Percentiles rank a stretch among this genome's conserved stretches.
phyloP scores from a whole-genome alignment of 106 monocot species.

The Ottelia alismoides region DNA sequence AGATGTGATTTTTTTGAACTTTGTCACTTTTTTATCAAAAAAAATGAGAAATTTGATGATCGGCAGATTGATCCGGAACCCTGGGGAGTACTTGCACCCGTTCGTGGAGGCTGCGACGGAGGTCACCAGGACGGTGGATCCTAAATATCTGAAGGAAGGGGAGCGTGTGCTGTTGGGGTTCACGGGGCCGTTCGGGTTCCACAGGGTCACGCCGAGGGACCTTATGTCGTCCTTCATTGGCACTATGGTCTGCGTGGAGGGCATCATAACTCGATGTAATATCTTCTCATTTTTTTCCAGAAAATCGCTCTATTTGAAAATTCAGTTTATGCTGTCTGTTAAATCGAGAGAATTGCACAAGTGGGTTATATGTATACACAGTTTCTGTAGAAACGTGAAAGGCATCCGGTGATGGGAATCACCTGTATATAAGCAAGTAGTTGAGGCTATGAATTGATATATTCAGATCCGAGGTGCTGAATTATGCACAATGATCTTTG shows the following conservation, averaged over 20 bases:
- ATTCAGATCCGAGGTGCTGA: no score
- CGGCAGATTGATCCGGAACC: conserved; percentile 74
- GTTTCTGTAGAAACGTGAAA: neutral
- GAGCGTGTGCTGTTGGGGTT: conserved; percentile 79
- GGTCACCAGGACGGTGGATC: conserved; percentile 43
- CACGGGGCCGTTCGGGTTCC: conserved; percentile 81
- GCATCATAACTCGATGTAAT: conserved; percentile 96
- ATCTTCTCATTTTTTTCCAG: neutral
- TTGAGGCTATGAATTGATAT: no score
- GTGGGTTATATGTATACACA: no score
- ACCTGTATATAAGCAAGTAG: no score
- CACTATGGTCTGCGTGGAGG: conserved; percentile 92
- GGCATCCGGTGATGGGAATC: no score
- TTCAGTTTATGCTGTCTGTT: neutral
- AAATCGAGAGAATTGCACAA: no score
- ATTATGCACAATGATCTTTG: no score
- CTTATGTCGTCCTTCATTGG: conserved; percentile 99
- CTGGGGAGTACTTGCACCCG: conserved; percentile 70
- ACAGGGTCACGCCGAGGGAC: conserved; percentile 89
- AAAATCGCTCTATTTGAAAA: no score
- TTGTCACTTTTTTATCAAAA: neutral
- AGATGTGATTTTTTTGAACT: neutral
- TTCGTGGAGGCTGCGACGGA: conserved; percentile 82
- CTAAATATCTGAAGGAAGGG: conserved; percentile 77
- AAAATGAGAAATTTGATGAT: no score